Conservation (phyloP, 1,284 basidiomycete species). For the Rhodotorula sp. region DNA sequence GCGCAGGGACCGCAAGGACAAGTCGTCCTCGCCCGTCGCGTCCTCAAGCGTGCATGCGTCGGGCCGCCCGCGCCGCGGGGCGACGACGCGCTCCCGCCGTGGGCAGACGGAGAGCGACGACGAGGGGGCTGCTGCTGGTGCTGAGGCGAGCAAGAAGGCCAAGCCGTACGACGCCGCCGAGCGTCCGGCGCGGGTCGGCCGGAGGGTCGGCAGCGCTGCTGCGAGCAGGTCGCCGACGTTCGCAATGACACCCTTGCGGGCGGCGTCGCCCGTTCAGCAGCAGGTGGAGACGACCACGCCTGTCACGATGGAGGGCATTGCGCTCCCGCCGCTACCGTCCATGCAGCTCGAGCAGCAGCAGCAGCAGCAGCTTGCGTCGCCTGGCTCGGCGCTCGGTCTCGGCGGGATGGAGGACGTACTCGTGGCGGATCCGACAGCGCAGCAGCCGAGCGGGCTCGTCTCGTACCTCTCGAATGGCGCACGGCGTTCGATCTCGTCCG, state of each 20-base stretch:
- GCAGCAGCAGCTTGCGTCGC: not conserved
- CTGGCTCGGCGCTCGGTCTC: conserved; percentile 21
- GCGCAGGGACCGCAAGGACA: conserved; percentile 23
- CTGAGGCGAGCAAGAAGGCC: conserved; percentile 26
- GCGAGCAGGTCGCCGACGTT: conserved; percentile 39
- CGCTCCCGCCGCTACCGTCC: not conserved
- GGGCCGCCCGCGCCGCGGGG: not conserved
- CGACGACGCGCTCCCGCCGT: conserved; percentile 3
- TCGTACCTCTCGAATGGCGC: not conserved
- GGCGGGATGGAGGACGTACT: conserved; percentile 15
- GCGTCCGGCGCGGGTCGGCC: conserved; percentile 31
- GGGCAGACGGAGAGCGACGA: conserved; percentile 28
- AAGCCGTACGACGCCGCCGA: conserved; percentile 49
- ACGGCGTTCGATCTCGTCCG: not conserved
- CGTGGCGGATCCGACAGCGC: conserved; percentile 6
- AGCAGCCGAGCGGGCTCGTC: not conserved
- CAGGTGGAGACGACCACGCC: not conserved
- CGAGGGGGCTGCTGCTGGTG: conserved; percentile 7
- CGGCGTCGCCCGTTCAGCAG: not conserved
- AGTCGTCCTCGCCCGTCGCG: not conserved
- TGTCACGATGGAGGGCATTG: not conserved
- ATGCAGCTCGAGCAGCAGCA: too few relatives aligned
- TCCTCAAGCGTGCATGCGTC: not conserved
- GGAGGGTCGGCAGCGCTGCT: conserved; percentile 8
- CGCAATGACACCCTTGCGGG: conserved; percentile 45